Base-by-base conservation (phyloP, 345 rosid species). In the Hibiscus tridactylites region DNA sequence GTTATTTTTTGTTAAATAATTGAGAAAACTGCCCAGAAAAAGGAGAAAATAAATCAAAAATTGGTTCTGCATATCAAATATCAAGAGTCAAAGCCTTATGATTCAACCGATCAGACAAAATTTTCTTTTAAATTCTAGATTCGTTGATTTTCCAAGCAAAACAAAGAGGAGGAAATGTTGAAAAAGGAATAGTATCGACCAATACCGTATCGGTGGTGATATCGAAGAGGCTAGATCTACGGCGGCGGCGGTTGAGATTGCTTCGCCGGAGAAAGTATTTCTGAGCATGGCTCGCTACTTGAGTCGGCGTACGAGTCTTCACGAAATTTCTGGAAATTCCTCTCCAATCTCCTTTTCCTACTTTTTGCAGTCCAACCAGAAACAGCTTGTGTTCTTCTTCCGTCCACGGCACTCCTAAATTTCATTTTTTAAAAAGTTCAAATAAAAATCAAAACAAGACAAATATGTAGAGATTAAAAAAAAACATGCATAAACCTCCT, bases 201-300 rank as follows among this genome's bases (percentile, higher is more conserved):
- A 56, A 42, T 84, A 94, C 98, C 77, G 93, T 78, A 42, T 90
- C 97, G 1, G 89, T 85, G 61, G 98, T 91, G 75, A 92, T 94
- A 79, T 90, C 96, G 62, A 91, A 93, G 53, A 94, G 92, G 77
- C 96, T 93, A 61, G 97, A 90, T 71, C 96, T 86, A 78, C 98
- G 86, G 6, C 98, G 90, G 21, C 98, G 96, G 64, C 97, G 96
- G 59, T 91, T 91, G 75, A 88, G 86, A 78, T 87, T 94, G 73
- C 74, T 83, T 7, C 90, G 87, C 29, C 97, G 89, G 69, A 91
- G 91, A 54, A 90, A 94, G 74, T 91, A 90, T 60, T 94, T 94
- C 85, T 94, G 98, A 74, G 98, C 98, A 42, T 94, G 98, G 70
- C 98, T 94, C 4, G 98, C 98, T 12, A 94, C 98, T 82, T 91